Evolutionary conservation across 208 protist genomes (phyloP).

Genomic region (Jaenimonas drosophilae): DNA sequence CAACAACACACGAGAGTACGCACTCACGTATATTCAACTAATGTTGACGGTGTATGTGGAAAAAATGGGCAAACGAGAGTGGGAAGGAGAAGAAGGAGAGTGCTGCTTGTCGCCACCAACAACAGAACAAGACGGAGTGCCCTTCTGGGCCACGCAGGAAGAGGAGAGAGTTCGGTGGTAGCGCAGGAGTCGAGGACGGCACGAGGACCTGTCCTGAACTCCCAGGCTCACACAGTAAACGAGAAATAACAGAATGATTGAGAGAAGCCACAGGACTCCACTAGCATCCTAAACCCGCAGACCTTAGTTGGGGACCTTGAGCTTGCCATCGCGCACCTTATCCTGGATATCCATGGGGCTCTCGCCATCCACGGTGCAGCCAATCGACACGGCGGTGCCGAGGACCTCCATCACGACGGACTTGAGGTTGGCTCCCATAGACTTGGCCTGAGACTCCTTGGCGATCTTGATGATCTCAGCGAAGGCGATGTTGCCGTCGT

Average conservation of each 20-base stretch:
- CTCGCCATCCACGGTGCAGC: slow-evolving; percentile 97
- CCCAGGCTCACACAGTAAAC: no score
- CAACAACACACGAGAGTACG: no score
- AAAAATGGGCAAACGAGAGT: background rate
- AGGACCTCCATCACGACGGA: slow-evolving; percentile 99
- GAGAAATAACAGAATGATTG: no score
- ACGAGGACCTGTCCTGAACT: no score
- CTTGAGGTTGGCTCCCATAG: slow-evolving; percentile 90
- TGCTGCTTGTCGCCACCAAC: background rate
- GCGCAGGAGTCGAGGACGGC: no score
- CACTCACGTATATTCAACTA: no score
- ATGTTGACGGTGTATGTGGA: background rate
- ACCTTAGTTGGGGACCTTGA: slow-evolving; percentile 76
- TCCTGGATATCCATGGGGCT: slow-evolving; percentile 90
- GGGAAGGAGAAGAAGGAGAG: background rate
- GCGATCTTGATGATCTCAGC: slow-evolving; percentile 97
- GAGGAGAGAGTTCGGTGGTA: no score
- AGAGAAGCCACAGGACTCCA: slow-evolving; percentile 10
- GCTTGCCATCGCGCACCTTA: slow-evolving; percentile 90
- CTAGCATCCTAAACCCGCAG: background rate
- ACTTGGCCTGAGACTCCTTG: slow-evolving; percentile 90
- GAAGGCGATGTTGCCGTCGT: slow-evolving; percentile 97
- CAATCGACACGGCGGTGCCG: slow-evolving; percentile 96
- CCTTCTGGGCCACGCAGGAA: no score
- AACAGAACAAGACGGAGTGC: no score